These are phyloP conservation scores for Fusarium abutilonis DNA, from an alignment of 2,329 filamentous ascomycete species.

Conservation along the genomic window DNA sequence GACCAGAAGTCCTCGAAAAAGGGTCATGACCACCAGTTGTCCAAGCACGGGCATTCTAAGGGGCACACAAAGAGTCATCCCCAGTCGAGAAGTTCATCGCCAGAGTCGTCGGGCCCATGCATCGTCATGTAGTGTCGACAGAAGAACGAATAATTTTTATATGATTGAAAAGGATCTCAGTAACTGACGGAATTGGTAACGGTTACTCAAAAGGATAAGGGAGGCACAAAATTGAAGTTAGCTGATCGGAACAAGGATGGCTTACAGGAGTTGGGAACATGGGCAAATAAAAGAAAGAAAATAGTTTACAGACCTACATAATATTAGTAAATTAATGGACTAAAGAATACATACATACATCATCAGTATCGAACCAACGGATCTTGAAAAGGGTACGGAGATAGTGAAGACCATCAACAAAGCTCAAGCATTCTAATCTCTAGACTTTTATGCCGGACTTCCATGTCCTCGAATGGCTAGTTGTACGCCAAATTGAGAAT, in stretches of 20 bases:
- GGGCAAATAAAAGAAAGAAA: neutral
- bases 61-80: neutral
- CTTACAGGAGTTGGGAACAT: neutral
- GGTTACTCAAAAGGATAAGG: too few relatives aligned
- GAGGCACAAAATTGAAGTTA: neutral
- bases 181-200: neutral
- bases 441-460: too few relatives aligned
- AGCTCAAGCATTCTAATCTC: too few relatives aligned
- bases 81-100: constrained; percentile 18
- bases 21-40: neutral
- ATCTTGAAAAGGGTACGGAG: too few relatives aligned
- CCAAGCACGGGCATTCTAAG: constrained; percentile 3
- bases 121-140: constrained; percentile 28
- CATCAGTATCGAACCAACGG: too few relatives aligned
- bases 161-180: neutral
- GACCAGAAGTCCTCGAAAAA: neutral
- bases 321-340: neutral
- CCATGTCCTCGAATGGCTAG: too few relatives aligned
- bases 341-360: neutral
- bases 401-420: too few relatives aligned
- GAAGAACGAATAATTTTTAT: neutral
- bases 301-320: neutral
- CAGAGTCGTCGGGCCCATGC: constrained; percentile 15
- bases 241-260: neutral
- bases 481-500: too few relatives aligned